Conservation (phyloP, 2,329 filamentous ascomycete genomes). For the Alternaria ventricosa region DNA sequence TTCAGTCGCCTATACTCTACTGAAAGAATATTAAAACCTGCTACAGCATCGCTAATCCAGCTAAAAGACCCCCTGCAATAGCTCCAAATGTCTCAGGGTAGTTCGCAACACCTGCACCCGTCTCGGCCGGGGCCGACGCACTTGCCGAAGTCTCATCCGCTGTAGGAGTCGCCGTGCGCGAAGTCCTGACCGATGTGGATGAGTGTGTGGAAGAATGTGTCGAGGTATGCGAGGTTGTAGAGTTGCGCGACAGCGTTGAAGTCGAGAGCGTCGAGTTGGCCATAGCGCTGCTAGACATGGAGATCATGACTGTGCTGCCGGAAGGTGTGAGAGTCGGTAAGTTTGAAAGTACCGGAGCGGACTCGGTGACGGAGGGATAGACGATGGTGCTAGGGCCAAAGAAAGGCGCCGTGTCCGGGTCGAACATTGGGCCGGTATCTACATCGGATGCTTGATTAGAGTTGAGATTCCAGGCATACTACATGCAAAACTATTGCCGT, state of each 20-base stretch:
- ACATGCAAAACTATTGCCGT: neutral
- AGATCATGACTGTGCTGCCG: slow-evolving; percentile 5
- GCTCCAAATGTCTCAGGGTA: slow-evolving; percentile 23
- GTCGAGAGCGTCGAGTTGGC: slow-evolving; percentile 11
- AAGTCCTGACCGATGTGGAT: slow-evolving; percentile 5
- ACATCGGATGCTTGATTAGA: neutral
- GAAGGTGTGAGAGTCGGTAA: slow-evolving; percentile 13
- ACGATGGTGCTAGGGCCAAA: slow-evolving; percentile 26
- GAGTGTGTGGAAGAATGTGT: slow-evolving; percentile 1
- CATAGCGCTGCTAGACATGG: neutral
- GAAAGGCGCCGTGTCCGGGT: slow-evolving; percentile 24
- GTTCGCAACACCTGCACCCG: slow-evolving; percentile 24
- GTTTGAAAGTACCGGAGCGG: slow-evolving; percentile 8
- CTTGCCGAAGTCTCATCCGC: slow-evolving; percentile 14
- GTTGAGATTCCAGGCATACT: neutral
- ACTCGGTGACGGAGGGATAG: slow-evolving; percentile 19
- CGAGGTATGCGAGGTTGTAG: slow-evolving; percentile 4
- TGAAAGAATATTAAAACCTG: neutral
- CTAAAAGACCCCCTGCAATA: slow-evolving; percentile 29
- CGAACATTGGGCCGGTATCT: slow-evolving; percentile 28
- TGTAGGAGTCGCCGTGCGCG: slow-evolving; percentile 9
- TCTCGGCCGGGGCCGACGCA: slow-evolving; percentile 17
- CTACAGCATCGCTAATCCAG: slow-evolving; percentile 27
- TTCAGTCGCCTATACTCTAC: neutral
- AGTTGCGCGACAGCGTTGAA: neutral